A percentile compares a stretch with the other conserved stretches of the same genome.
Evolutionary conservation across 2,329 filamentous ascomycete species (phyloP).

Genomic region (Pseudogymnoascus sp.): DNA sequence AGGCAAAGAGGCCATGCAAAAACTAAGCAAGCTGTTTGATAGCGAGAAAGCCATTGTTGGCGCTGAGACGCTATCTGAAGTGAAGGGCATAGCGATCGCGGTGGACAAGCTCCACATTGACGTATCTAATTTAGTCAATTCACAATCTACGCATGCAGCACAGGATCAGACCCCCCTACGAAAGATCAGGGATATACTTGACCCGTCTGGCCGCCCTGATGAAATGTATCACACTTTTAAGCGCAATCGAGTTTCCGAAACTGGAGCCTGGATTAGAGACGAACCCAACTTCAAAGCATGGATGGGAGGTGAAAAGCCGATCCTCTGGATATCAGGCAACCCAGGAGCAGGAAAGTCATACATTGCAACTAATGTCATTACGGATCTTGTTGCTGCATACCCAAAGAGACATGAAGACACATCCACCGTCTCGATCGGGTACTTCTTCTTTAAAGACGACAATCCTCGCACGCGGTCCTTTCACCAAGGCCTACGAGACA

Average conservation of each 20-base stretch:
- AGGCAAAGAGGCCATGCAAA: not conserved
- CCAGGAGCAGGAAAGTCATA: not conserved
- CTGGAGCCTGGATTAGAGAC: not conserved
- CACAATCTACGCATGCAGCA: not conserved
- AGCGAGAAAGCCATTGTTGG: not conserved
- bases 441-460: not conserved
- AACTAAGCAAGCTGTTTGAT: not conserved
- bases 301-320: not conserved
- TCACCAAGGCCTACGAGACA: not conserved
- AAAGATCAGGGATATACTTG: not conserved
- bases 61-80: not conserved
- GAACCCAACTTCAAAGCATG: not conserved
- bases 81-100: not conserved
- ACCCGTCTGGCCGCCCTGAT: not conserved
- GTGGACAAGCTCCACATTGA: not conserved
- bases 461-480: not conserved
- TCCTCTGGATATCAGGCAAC: slow-evolving; percentile 3
- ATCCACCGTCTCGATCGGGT: not conserved
- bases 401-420: not conserved
- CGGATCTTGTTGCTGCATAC: not conserved
- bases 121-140: not conserved
- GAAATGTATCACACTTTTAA: not conserved
- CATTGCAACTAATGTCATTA: slow-evolving; percentile 2
- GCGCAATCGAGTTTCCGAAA: not conserved
- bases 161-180: not conserved